Evolutionary conservation across 352 stramenopile genomes (phyloP), one percentile per base, ranked within the genome.

Genomic region (Globisporangium canariense): DNA sequence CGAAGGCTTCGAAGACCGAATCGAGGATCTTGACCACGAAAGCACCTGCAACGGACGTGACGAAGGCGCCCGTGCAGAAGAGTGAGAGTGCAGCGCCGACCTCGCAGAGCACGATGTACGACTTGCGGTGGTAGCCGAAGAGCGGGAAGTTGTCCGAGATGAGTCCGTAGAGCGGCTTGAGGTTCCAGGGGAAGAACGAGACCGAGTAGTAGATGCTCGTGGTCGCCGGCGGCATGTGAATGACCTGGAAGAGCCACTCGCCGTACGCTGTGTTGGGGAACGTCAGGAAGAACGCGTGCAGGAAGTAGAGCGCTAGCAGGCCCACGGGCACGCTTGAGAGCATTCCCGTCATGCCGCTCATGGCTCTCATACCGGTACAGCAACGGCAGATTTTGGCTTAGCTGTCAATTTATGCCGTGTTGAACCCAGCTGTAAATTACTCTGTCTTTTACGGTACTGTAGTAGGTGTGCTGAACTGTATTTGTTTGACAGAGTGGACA

Each of bases 181-280:
- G 71, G 73, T 94, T 91, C 85, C 85, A 94, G 9, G 85, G 85
- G 67, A 94, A 88, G 74, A 94, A 94, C 30, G 79, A 71, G 67
- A 90, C 71, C 28, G 85, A 88, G 74, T 91, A 91, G 73, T 92
- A 94, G 73, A 94, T 74, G 38, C 77, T 75, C 1, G 85, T 92
- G 14, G 80, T 92, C 36, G 85, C 81, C 34, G 85, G 85, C 36
- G 81, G 70, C 83, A 94, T 94, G 71, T 79, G 74, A 57, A 94
- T 80, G 40, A 88, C 69, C 38, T 89, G 57, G 68, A 91, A 92
- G 65, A 94, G 83, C 83, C 83, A 92, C 54, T 80, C 13, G 64
- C 75, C 68, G 69, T 94, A 94, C 54, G 85, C 85, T 11, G 78
- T 94, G 73, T 75, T 89, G 62, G 85, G 83, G 74, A 94, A 90